Conservation (phyloP, 176 grass and related monocot species). For the Oryza punctata region DNA sequence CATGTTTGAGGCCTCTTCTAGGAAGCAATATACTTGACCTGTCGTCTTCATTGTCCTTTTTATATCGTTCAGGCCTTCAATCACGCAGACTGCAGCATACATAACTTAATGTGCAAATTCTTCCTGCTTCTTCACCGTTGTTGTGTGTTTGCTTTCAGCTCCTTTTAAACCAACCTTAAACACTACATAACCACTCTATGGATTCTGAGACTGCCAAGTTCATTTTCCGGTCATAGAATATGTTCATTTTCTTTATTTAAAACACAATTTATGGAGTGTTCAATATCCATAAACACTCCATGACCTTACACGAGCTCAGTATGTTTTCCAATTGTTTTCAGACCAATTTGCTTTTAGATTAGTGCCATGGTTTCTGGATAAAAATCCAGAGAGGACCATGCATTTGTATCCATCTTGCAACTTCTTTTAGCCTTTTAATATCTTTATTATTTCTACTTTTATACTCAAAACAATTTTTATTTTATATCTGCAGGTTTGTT, state of each 20-base stretch:
- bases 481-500: conserved; percentile 49
- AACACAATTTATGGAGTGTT: neutral
- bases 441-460: neutral
- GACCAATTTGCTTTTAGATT: neutral
- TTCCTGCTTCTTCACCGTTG: neutral
- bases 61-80: neutral
- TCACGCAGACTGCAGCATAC: neutral
- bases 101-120: neutral
- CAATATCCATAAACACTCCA: too few relatives aligned
- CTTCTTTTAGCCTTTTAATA: neutral
- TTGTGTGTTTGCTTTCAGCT: neutral
- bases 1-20: neutral
- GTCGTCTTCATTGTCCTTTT: too few relatives aligned
- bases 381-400: neutral
- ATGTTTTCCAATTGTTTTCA: neutral
- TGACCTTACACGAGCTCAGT: neutral
- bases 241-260: neutral
- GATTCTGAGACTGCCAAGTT: neutral
- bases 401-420: neutral
- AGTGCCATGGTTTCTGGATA: neutral
- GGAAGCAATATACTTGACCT: neutral
- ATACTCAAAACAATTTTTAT: conserved; percentile 12
- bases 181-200: neutral
- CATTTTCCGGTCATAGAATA: neutral
- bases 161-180: conserved; percentile 3